Percentiles rank a stretch among this genome's conserved stretches.
These are phyloP conservation scores for Suillus cothurnatus DNA, from an alignment of 768 basidiomycete genomes.

Conservation along the genomic window DNA sequence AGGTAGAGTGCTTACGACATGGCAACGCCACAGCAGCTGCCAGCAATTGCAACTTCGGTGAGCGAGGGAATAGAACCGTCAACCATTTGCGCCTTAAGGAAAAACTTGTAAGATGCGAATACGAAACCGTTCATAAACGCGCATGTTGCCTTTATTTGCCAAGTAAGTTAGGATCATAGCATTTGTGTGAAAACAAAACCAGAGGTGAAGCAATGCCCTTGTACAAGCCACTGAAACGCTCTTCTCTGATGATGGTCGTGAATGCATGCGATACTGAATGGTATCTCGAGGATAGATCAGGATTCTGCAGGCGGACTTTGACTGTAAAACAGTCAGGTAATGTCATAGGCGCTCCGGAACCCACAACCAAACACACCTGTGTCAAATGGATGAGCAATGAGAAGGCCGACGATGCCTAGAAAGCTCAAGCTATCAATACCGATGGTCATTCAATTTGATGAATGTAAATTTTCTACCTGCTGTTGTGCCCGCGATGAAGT, in stretches of 20 bases:
- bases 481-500: conserved; percentile 80
- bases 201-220: conserved; percentile 83
- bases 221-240: conserved; percentile 66
- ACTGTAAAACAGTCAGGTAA: conserved; percentile 41
- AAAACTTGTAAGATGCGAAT: conserved; percentile 81
- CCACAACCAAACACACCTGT: conserved; percentile 44
- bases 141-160: conserved; percentile 52
- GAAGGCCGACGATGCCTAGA: conserved; percentile 60
- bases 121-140: conserved; percentile 85
- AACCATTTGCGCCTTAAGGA: conserved; percentile 68
- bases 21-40: conserved; percentile 76
- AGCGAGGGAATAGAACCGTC: conserved; percentile 58
- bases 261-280: conserved; percentile 67
- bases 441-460: neutral
- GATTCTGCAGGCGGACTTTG: conserved; percentile 81
- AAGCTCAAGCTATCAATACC: neutral
- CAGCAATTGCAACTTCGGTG: conserved; percentile 74
- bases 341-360: no score
- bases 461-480: conserved; percentile 42
- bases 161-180: conserved; percentile 1
- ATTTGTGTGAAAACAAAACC: conserved; percentile 42
- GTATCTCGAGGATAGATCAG: conserved; percentile 57
- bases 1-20: conserved; percentile 60
- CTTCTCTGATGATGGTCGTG: conserved; percentile 67
- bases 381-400: conserved; percentile 80